A percentile compares a stretch with the other conserved stretches of the same genome.
Conservation (phyloP, 495 filamentous ascomycete genomes). For the Neurospora sp. region DNA sequence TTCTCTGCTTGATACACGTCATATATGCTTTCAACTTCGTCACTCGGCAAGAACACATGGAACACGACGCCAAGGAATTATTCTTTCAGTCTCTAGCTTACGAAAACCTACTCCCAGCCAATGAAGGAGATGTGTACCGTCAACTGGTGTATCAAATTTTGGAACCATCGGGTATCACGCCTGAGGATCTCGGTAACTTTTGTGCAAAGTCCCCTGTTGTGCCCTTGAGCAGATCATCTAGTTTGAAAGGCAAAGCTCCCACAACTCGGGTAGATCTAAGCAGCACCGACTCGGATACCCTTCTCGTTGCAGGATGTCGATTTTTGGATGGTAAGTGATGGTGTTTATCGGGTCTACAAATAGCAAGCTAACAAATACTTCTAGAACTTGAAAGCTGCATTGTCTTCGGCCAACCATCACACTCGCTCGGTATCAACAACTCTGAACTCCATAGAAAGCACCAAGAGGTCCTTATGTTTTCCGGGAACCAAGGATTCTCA, state of each 20-base stretch:
- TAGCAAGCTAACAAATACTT: conserved; percentile 6
- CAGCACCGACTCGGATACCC: conserved; percentile 17
- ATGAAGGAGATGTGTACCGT: conserved; percentile 20
- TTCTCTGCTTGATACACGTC: conserved; percentile 35
- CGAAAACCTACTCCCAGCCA: conserved; percentile 15
- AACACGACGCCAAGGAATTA: conserved; percentile 15
- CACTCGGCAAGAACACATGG: conserved; percentile 24
- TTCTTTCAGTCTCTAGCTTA: conserved; percentile 34
- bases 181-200: conserved; percentile 7
- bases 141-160: conserved; percentile 28
- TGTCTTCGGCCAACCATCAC: conserved; percentile 15
- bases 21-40: conserved; percentile 36
- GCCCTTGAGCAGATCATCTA: conserved; percentile 9
- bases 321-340: conserved; percentile 37
- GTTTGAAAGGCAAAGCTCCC: conserved; percentile 33
- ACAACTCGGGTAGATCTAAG: not conserved
- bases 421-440: conserved; percentile 17
- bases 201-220: not conserved
- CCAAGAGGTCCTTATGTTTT: conserved; percentile 12
- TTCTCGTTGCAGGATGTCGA: conserved; percentile 28
- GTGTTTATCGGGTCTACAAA: too few species aligned
- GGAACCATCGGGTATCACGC: conserved; percentile 23
- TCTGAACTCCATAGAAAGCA: conserved; percentile 29
- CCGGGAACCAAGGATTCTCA: conserved; percentile 16
- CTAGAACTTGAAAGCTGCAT: conserved; percentile 35